phyloP scores from a whole-genome alignment of 441 rosid species.

The Euphorbia celastroides region DNA sequence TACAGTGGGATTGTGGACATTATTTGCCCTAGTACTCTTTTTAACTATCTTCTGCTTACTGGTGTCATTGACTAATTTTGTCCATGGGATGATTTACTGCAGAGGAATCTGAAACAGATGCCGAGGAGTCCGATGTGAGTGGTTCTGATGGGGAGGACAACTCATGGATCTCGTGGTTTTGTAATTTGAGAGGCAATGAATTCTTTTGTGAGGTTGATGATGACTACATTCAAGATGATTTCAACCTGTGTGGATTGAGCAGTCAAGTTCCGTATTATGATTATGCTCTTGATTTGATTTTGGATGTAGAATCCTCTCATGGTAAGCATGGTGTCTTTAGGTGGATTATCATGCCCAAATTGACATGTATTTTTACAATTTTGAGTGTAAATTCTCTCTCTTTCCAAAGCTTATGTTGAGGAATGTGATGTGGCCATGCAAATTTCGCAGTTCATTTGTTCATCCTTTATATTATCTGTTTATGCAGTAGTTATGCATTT shows the following conservation, averaged over 20 bases:
- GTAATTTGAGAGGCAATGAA: conserved; percentile 87
- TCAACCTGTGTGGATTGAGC: conserved; percentile 91
- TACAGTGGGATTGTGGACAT: background rate
- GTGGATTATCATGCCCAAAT: background rate
- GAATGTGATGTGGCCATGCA: background rate
- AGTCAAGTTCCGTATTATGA: conserved; percentile 93
- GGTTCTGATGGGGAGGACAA: conserved; percentile 93
- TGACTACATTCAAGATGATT: conserved; percentile 91
- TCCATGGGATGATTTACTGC: conserved; percentile 16
- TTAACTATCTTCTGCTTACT: background rate
- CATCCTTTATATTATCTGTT: background rate
- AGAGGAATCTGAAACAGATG: conserved; percentile 74
- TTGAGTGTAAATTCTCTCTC: background rate
- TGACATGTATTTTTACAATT: background rate
- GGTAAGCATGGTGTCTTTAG: conserved; percentile 35
- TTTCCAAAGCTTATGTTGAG: background rate
- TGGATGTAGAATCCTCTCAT: conserved; percentile 88
- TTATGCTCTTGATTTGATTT: conserved; percentile 81
- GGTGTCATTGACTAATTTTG: conserved; percentile 3
- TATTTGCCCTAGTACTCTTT: background rate
- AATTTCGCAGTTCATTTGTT: background rate
- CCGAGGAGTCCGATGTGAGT: conserved; percentile 74
- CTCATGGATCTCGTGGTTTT: conserved; percentile 98
- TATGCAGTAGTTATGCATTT: background rate
- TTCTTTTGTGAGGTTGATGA: conserved; percentile 96